Evolutionary conservation across 2,329 filamentous ascomycete genomes (phyloP), one percentile per base, ranked within the genome.

Genomic region (Fusarium tanahbumbuense): DNA sequence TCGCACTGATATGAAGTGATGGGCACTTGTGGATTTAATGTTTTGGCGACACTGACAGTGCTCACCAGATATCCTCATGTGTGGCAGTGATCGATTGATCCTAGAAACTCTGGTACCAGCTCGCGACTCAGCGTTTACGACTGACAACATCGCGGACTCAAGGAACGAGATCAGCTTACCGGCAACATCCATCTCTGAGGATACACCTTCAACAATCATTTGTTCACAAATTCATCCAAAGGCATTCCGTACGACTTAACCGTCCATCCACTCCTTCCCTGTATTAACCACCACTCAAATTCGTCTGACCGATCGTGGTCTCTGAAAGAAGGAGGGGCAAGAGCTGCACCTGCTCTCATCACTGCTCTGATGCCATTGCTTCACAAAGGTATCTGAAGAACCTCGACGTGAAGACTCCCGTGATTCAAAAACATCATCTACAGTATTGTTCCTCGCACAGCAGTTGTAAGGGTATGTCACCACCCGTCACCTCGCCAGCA

Each of bases 171-270:
- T 20, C 6, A 1, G 12, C 3, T 3, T 12, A 15, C 9, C 22
- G 8, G 2, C 11, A 18, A 4, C 8, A 23, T 10, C 11, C 8
- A 25, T 3, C 15, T 10, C 6, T 2, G 5, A 12, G 2, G 12
- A 12, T 11, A 8, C 8, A 10, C 0, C 3, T 3, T 18, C 16
- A n/a, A 0, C 7, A 34, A 23, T 4, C 0, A 8, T 6, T n/a
- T n/a, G 12, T 25, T 37, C 30, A 6, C 32, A 9, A 2, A 25
- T 2, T 8, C n/a, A 48, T 18, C 2, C n/a, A 22, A 16, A 2
- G 15, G 7, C 15, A 48, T 11, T 8, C 4, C 8, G 0, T 16
- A 8, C 10, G 7, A 22, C 27, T 18, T 6, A 8, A 15, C n/a
- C 10, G 7, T 3, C 3, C 10, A 12, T 37, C 18, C 3, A n/a